Conservation (phyloP, 192 early-diverging fungal species). For the Phlyctochytrium bullatum region DNA sequence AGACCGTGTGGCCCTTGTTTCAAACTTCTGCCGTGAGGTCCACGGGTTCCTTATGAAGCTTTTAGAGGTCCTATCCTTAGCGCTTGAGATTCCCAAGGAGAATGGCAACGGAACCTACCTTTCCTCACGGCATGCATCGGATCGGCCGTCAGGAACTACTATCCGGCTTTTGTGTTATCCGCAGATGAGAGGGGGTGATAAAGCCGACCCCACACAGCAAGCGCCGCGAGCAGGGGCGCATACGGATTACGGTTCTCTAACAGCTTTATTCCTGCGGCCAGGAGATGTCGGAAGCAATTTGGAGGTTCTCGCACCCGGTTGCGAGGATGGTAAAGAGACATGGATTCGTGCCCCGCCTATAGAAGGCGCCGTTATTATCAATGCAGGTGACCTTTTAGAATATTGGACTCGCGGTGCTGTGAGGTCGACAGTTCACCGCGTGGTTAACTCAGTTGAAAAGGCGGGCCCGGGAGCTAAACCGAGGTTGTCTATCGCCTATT, state of each 20-base stretch:
- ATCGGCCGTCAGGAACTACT: conserved; percentile 39
- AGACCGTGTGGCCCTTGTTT: neutral
- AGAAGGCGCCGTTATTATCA: conserved; percentile 51
- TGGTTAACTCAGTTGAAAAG: conserved; percentile 30
- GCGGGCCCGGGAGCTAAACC: conserved; percentile 3
- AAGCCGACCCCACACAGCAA: too few species aligned
- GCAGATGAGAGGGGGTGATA: too few species aligned
- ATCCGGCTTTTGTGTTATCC: conserved; percentile 68
- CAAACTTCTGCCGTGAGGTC: neutral
- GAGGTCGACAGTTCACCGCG: conserved; percentile 49
- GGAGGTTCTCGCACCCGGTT: conserved; percentile 23
- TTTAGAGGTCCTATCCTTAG: neutral
- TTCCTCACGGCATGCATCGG: conserved; percentile 22
- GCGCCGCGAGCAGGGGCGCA: conserved; percentile 39
- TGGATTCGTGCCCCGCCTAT: conserved; percentile 65
- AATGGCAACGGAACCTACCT: conserved; percentile 17
- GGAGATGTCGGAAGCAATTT: conserved; percentile 48
- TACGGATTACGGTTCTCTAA: conserved; percentile 70
- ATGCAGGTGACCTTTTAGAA: conserved; percentile 30
- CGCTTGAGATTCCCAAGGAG: conserved; percentile 26
- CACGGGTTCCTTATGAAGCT: neutral
- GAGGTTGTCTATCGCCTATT: conserved; percentile 19
- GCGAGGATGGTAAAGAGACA: conserved; percentile 13
- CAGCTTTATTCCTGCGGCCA: conserved; percentile 59
- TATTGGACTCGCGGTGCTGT: conserved; percentile 49